Evolutionary conservation across 805 yeast genomes (phyloP).

Genomic region (Metschnikowia peoriensis): DNA sequence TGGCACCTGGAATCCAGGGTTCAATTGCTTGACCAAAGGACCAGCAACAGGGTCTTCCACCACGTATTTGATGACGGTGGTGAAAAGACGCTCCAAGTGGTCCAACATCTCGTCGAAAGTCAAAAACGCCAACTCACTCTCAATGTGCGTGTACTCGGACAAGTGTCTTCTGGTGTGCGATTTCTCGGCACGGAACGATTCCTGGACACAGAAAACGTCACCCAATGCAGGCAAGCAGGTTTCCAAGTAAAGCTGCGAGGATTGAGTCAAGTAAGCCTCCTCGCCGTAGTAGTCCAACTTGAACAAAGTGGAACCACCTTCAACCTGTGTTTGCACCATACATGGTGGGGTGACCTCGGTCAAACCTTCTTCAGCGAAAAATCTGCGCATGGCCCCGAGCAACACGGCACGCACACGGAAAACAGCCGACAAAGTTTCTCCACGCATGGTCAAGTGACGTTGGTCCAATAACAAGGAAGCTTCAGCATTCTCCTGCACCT

Average conservation of each 20-base stretch:
- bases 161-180: conserved; percentile 98
- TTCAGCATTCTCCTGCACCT: conserved; percentile 89
- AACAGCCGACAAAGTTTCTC: conserved; percentile 88
- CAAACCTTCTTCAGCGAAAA: conserved; percentile 69
- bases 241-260: conserved; percentile 94
- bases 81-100: conserved; percentile 81
- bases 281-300: conserved; percentile 93
- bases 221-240: conserved; percentile 95
- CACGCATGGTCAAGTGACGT: conserved; percentile 95
- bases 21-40: conserved; percentile 82
- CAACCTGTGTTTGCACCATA: conserved; percentile 99
- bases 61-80: conserved; percentile 67
- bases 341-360: conserved; percentile 98
- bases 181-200: conserved; percentile 98
- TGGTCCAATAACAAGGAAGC: conserved; percentile 90
- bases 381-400: conserved; percentile 69
- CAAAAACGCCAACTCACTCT: conserved; percentile 88
- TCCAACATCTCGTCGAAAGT: conserved; percentile 79
- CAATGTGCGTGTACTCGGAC: conserved; percentile 95
- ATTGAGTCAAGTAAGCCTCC: conserved; percentile 94
- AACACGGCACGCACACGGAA: conserved; percentile 91
- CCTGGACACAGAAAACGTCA: conserved; percentile 96
- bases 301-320: conserved; percentile 97
- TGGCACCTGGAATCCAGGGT: conserved; percentile 89
- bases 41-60: conserved; percentile 91